Evolutionary conservation across 1,284 basidiomycete species (phyloP), one percentile per base, ranked within the genome.

Genomic region (Testicularia cyperi): DNA sequence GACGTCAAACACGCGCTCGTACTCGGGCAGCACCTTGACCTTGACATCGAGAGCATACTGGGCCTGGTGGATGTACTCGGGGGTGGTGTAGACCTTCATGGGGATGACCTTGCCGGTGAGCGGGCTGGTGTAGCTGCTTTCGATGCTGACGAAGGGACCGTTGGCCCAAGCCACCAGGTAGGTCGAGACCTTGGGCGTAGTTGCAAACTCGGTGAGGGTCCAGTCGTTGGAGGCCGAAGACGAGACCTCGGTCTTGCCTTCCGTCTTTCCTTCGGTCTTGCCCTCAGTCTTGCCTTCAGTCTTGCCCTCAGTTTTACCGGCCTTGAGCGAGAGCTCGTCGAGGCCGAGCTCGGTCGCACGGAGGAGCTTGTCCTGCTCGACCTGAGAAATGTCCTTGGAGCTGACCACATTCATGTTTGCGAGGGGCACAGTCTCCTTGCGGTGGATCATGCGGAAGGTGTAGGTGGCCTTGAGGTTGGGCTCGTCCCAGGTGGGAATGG

Each of bases 161-260:
- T 91, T 92, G 19, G 91, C 92, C 74, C 83, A 92, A 0, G 91
- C 90, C 31, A 94, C 87, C 33, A 96, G 84, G 80, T 96, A 96
- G 14, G 88, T 88, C 2, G 88, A 91, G 83, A 96, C 89, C 69
- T 82, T 68, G 27, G 78, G 78, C 15, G 75, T 75, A 16, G 44
- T 52, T 30, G 68, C 67, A 36, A 77, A 78, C 33, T 65, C 55
- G 27, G 76, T 76, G 12, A 76, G 40, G n/a, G 67, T 65, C 78
- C 78, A 78, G 25, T 62, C 68, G 42, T 71, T 68, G 25, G 46
- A 53, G 39, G 51, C 63, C 23, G 38, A 44, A 35, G 48, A 52
- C 5, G 45, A 42, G 20, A 38, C 33, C 20, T 52, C 40, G 37
- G 44, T 63, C 27, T 65, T 55, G 22, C 58, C 66, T 34, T 64